Evolutionary conservation across 495 filamentous ascomycete species (phyloP).

Genomic region (Ramalina intermedia): DNA sequence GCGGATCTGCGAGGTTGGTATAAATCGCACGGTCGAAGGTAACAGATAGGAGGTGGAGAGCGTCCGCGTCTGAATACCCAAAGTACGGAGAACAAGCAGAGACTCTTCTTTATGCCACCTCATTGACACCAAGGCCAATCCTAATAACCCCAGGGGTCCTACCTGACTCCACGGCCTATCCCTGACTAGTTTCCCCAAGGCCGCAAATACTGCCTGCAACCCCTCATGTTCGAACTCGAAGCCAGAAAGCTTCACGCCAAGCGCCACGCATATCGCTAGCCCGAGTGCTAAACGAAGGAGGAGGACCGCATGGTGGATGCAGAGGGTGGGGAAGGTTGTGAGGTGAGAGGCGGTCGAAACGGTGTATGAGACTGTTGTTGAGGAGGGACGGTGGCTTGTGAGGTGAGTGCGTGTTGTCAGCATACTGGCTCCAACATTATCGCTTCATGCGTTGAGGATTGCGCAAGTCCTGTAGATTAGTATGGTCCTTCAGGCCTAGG

Average conservation of each 20-base stretch:
- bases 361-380: slow-evolving; percentile 75
- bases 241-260: slow-evolving; percentile 16
- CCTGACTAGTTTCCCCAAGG: slow-evolving; percentile 2
- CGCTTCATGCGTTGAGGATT: no score
- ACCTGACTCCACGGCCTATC: slow-evolving; percentile 21
- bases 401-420: slow-evolving; percentile 40
- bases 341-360: slow-evolving; percentile 56
- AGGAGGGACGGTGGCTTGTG: slow-evolving; percentile 57
- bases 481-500: neutral
- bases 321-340: slow-evolving; percentile 39
- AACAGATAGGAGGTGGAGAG: slow-evolving; percentile 48
- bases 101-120: slow-evolving; percentile 57
- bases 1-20: slow-evolving; percentile 79
- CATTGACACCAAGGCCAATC: slow-evolving; percentile 34
- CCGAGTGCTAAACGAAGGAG: slow-evolving; percentile 32
- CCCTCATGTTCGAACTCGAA: neutral
- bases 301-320: slow-evolving; percentile 35
- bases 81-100: slow-evolving; percentile 70
- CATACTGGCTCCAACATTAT: slow-evolving; percentile 20
- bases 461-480: no score
- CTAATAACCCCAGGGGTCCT: slow-evolving; percentile 18
- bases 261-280: slow-evolving; percentile 26
- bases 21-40: slow-evolving; percentile 65
- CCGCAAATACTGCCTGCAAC: neutral
- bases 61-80: slow-evolving; percentile 82